These are phyloP conservation scores for Gymnopilus junonius DNA, from an alignment of 768 basidiomycete genomes.

Conservation along the genomic window DNA sequence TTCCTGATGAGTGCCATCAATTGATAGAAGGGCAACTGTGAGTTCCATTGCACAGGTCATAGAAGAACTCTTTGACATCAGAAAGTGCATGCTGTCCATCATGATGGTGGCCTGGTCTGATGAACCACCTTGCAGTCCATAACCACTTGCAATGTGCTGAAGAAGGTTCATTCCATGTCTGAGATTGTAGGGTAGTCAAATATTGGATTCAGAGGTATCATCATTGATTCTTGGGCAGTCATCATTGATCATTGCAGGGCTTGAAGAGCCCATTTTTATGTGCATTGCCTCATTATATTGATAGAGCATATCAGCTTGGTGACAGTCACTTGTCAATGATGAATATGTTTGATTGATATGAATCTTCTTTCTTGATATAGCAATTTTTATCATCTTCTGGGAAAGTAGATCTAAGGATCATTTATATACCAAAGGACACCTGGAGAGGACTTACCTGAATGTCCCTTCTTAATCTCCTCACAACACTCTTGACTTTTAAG, in stretches of 20 bases:
- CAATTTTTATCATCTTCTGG: background rate
- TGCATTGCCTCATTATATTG: background rate
- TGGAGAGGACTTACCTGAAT: slow-evolving; percentile 52
- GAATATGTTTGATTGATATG: background rate
- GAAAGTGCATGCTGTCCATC: slow-evolving; percentile 2
- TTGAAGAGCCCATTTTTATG: background rate
- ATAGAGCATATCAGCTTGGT: background rate
- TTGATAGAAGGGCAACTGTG: background rate
- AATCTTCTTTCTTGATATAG: background rate
- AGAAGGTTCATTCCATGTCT: slow-evolving; percentile 1
- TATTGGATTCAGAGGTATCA: background rate
- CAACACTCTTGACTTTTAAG: slow-evolving; percentile 18
- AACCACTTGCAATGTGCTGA: background rate
- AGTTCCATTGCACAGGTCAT: background rate
- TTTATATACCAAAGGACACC: slow-evolving; percentile 50
- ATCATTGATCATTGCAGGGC: background rate
- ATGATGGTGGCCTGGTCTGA: background rate
- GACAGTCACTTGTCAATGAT: background rate
- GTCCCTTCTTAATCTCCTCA: background rate
- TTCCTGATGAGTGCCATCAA: background rate
- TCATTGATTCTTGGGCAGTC: no score
- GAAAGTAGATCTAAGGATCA: background rate
- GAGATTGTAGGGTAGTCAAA: slow-evolving; percentile 6
- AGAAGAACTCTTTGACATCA: background rate
- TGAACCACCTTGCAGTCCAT: background rate